Base-by-base conservation (phyloP, 305 asterid genomes). In the Coffea humblotiana region DNA sequence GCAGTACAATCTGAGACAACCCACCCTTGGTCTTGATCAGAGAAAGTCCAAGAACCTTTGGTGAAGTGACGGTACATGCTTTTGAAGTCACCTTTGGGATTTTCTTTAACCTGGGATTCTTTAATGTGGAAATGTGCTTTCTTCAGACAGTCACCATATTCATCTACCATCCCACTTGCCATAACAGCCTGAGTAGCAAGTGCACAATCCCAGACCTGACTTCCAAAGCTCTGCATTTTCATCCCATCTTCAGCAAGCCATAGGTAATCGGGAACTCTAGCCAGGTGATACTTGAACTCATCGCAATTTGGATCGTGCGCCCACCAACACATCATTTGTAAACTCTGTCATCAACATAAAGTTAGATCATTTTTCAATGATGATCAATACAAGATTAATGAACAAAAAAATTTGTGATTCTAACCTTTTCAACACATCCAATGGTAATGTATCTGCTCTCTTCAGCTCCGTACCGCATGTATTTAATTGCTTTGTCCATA, bases 221-320 rank as follows among this genome's bases (percentile, higher is more conserved):
- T 81, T 25, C 84, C 84, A 71, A 76, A 81, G 49, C 77, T 81
- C 77, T 81, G 79, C 68, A 63, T 88, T 77, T 88, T 93, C 98
- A 93, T 93, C 79, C 97, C 98, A 83, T 93, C 98, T 84, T 93
- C 98, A 0, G 98, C 97, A 14, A 93, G 88, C 98, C 98, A 93
- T 80, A 93, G 72, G 67, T 86, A 93, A 69, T 93, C 97, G 6
- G 96, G 92, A 43, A 93, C 92, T 65, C 98, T 85, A 25, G 97
- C 97, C 13, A 93, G 84, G 68, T 93, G 98, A 79, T 82, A 73
- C 85, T 91, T 93, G 71, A 93, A 89, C 74, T 93, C 97, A 1
- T 90, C 91, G 13, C 97, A 79, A 9, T 86, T 79, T 3, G 97
- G 96, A 79, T 92, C 92, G 29, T 92, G 90, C 2, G 98, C 98